Base-by-base conservation (phyloP, 495 filamentous ascomycete genomes). In the Penicillium subrubescens region DNA sequence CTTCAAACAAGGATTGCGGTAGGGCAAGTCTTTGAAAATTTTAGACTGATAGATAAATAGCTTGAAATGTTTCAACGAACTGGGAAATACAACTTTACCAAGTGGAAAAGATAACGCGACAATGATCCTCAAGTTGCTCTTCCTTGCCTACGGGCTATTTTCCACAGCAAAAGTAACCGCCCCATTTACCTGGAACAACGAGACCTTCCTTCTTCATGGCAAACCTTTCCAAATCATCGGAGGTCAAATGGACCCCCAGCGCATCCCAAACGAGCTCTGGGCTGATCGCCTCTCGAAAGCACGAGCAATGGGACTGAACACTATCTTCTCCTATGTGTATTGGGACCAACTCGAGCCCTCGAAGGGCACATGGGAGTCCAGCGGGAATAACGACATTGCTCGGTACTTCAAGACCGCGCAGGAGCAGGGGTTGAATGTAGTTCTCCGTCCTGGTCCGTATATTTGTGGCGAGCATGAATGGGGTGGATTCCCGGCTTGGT, bases 191-290 rank as follows among this genome's bases (percentile, higher is more conserved):
- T 71, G 62, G 37, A 61, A 60, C 19, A 59, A 69, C 60, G 66
- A 59, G 35, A 76, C 75, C 6, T 83, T 83, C 61, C 73, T 81
- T 17, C 73, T 82, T 7, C 50, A 80, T 69, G 77, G 77, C 58
- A 67, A 75, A 48, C 78, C 73, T 15, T 77, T 71, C 63, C 73
- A 78, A 43, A 80, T 83, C 27, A 76, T 82, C 46, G 81, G 81
- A 4, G 81, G 81, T 2, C 81, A 83, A 64, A 83, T 83, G 76
- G 81, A 83, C 51, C 78, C 80, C 1, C 81, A 83, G 61, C 72
- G 79, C 5, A 77, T 83, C 37, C 81, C 80, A 0, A 66, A 71
- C 23, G 59, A 70, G 48, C 76, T 81, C 50, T 83, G 81, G 81
- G 62, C 63, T 12, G 75, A 79, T 57, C 72, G 79, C 8, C 71